A percentile compares a stretch with the other conserved stretches of the same genome.
Evolutionary conservation across 768 basidiomycete species (phyloP).

Genomic region (Termitomyces sp.): DNA sequence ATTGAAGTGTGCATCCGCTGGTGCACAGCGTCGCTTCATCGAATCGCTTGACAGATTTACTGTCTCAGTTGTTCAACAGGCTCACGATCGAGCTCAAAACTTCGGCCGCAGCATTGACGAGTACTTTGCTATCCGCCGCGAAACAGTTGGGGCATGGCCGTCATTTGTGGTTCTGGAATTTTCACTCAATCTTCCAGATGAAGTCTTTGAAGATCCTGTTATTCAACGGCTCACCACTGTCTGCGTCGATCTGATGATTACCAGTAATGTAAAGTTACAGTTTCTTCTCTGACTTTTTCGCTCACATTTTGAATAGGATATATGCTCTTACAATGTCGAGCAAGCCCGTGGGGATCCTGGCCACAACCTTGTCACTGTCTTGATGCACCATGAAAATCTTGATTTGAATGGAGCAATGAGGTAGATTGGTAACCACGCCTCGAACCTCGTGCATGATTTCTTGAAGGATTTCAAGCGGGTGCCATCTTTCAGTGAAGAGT

Average conservation of each 20-base stretch:
- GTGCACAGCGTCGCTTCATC: background rate
- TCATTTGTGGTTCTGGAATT: background rate
- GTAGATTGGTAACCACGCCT: background rate
- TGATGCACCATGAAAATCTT: background rate
- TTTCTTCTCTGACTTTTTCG: background rate
- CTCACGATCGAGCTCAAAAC: background rate
- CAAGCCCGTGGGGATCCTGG: background rate
- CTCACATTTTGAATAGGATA: background rate
- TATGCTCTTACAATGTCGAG: background rate
- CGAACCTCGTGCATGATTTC: background rate
- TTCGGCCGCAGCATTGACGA: background rate
- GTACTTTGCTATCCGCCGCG: background rate
- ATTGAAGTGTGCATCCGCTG: background rate
- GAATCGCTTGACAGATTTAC: background rate
- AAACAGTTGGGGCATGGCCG: background rate
- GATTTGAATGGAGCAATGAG: background rate
- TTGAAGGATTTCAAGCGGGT: background rate
- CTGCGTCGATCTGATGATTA: background rate
- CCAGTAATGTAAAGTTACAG: background rate
- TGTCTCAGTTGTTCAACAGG: background rate
- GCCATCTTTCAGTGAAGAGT: background rate
- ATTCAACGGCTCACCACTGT: background rate
- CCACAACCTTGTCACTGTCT: background rate
- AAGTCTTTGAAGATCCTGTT: background rate
- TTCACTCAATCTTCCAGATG: background rate